These are phyloP conservation scores for Chlorella sp. DNA, from an alignment of 139 green algal species.

Conservation along the genomic window DNA sequence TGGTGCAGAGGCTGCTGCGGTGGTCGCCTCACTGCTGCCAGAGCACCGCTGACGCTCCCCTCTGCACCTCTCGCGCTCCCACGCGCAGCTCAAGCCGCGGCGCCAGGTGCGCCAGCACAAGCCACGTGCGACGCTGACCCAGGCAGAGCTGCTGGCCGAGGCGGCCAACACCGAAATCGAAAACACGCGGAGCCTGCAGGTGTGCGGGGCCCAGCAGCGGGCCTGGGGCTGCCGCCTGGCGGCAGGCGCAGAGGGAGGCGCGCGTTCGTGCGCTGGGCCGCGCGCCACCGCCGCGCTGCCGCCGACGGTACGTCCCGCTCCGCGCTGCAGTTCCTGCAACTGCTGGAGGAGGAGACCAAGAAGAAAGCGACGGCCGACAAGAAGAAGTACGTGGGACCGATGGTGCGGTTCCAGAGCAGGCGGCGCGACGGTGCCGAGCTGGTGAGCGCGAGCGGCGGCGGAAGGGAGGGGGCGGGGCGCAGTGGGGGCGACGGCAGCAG, in stretches of 20 bases:
- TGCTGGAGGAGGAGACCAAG: slow-evolving; percentile 66
- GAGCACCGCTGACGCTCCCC: not conserved
- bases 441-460: slow-evolving; percentile 38
- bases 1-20: not conserved
- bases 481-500: not conserved
- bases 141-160: slow-evolving; percentile 88
- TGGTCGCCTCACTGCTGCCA: not conserved
- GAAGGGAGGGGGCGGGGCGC: too few relatives aligned
- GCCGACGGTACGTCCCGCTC: not conserved
- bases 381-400: slow-evolving; percentile 53
- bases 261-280: too few relatives aligned
- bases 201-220: not conserved
- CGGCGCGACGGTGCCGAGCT: slow-evolving; percentile 1
- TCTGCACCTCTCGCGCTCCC: too few relatives aligned
- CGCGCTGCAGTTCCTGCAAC: slow-evolving; percentile 45
- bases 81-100: slow-evolving; percentile 32
- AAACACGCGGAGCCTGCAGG: slow-evolving; percentile 72
- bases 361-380: slow-evolving; percentile 48
- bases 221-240: not conserved
- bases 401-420: slow-evolving; percentile 54
- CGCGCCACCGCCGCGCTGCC: too few relatives aligned
- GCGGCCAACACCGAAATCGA: slow-evolving; percentile 83
- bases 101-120: slow-evolving; percentile 7
- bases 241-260: too few relatives aligned
- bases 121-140: slow-evolving; percentile 52